phyloP scores from a whole-genome alignment of 1,139 yeast species.

The Debaryomyces sp. region DNA sequence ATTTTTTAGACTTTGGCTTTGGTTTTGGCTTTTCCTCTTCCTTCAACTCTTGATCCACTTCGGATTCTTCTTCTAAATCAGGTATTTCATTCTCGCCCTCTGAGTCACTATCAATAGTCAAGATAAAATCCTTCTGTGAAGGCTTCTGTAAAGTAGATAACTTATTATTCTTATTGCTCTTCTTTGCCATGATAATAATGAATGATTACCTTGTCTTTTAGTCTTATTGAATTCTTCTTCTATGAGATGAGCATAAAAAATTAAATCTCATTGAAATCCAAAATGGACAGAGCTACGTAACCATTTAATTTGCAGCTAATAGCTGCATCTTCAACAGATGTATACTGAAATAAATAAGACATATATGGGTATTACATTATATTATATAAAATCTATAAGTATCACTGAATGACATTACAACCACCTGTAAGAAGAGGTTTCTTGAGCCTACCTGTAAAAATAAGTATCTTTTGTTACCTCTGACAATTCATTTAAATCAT shows the following conservation, averaged over 20 bases:
- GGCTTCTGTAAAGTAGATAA: neutral
- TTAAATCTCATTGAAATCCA: conserved; percentile 3
- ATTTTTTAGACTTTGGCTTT: conserved; percentile 26
- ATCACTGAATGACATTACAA: neutral
- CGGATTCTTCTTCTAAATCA: conserved; percentile 24
- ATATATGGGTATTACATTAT: neutral
- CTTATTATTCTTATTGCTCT: conserved; percentile 4
- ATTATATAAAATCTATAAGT: neutral
- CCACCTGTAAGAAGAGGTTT: neutral
- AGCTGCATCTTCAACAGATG: too few relatives aligned
- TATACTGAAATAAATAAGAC: too few relatives aligned
- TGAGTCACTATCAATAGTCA: conserved; percentile 63
- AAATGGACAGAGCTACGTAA: conserved; percentile 7
- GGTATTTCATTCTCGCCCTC: conserved; percentile 44
- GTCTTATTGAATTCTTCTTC: neutral
- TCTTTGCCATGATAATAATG: conserved; percentile 8
- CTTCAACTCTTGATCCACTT: conserved; percentile 20
- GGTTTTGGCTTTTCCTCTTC: conserved; percentile 24
- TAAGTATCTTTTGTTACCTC: conserved; percentile 39
- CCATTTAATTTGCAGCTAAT: neutral
- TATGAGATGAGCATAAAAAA: conserved; percentile 13
- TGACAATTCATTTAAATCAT: conserved; percentile 46
- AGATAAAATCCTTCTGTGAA: conserved; percentile 28
- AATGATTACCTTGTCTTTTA: neutral
- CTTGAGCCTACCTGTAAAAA: conserved; percentile 35